phyloP scores from a whole-genome alignment of 139 green algal species.

The Zygnema cylindricum region DNA sequence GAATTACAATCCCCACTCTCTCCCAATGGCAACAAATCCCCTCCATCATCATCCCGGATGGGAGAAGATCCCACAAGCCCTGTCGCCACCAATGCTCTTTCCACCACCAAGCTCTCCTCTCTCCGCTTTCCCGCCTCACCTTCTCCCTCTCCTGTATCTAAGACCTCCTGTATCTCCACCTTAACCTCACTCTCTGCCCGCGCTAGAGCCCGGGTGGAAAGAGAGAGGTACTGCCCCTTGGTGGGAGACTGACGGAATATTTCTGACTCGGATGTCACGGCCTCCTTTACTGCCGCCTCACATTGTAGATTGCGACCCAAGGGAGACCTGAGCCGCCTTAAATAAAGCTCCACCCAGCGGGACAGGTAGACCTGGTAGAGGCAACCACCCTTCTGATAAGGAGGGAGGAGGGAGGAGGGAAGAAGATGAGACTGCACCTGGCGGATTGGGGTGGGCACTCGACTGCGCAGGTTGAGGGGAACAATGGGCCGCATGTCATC shows the following conservation, averaged over 20 bases:
- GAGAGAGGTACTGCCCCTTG: background rate
- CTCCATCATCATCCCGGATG: background rate
- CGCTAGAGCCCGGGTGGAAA: background rate
- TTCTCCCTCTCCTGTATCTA: background rate
- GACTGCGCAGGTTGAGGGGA: constrained; percentile 21
- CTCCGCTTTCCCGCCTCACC: background rate
- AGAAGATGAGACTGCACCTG: constrained; percentile 16
- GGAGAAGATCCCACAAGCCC: background rate
- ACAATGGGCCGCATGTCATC: constrained; percentile 18
- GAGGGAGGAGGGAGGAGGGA: too few species aligned
- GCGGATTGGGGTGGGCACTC: constrained; percentile 17
- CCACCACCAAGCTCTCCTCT: background rate
- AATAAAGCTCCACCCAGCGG: constrained; percentile 27
- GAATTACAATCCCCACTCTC: background rate
- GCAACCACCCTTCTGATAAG: background rate
- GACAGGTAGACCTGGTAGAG: constrained; percentile 7
- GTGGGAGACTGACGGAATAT: background rate
- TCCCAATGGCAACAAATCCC: background rate
- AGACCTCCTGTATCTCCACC: background rate
- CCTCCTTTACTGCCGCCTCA: background rate
- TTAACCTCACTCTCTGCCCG: background rate
- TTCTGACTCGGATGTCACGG: constrained; percentile 11
- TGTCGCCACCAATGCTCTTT: constrained; percentile 4
- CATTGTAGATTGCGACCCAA: background rate
- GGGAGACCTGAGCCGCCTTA: background rate